phyloP scores from a whole-genome alignment of 2,329 filamentous ascomycete genomes.

The Arthrobotrys musiformis region DNA sequence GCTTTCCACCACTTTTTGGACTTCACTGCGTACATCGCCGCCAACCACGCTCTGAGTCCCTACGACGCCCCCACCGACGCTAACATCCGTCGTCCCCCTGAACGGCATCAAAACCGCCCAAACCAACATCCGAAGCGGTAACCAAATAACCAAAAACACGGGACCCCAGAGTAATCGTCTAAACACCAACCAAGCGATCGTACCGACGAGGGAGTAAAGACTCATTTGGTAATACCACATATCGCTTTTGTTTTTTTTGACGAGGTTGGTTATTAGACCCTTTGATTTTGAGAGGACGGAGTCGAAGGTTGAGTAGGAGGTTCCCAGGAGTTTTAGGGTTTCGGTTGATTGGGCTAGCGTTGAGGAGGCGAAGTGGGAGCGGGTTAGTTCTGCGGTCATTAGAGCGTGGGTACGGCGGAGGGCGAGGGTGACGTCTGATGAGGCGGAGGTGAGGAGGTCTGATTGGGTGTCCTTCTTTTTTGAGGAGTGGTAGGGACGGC shows the following conservation, averaged over 20 bases:
- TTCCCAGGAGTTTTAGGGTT: slow-evolving; percentile 80
- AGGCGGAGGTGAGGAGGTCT: slow-evolving; percentile 78
- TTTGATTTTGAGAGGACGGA: slow-evolving; percentile 78
- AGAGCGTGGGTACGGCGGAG: slow-evolving; percentile 86
- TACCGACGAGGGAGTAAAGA: slow-evolving; percentile 81
- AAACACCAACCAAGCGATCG: slow-evolving; percentile 86
- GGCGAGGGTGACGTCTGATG: slow-evolving; percentile 83
- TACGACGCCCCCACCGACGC: slow-evolving; percentile 64
- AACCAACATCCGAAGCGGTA: slow-evolving; percentile 78
- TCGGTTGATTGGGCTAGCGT: slow-evolving; percentile 85
- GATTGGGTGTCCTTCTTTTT: slow-evolving; percentile 68
- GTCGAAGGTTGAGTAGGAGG: slow-evolving; percentile 83
- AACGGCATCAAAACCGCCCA: slow-evolving; percentile 61
- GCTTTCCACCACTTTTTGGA: slow-evolving; percentile 69
- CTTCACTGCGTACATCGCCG: slow-evolving; percentile 63
- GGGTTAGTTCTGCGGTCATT: slow-evolving; percentile 83
- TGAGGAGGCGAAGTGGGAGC: slow-evolving; percentile 89
- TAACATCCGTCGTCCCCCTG: slow-evolving; percentile 60
- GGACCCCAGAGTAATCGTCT: slow-evolving; percentile 87
- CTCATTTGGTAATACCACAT: slow-evolving; percentile 97
- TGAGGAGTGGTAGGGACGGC: slow-evolving; percentile 63
- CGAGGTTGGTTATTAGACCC: slow-evolving; percentile 78
- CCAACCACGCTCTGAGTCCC: slow-evolving; percentile 57
- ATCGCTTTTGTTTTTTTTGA: slow-evolving; percentile 92
- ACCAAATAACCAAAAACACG: slow-evolving; percentile 85